Percentiles rank a stretch among this genome's conserved stretches.
Conservation (phyloP, 2,329 filamentous ascomycete species). For the Karstenula rhodostoma region DNA sequence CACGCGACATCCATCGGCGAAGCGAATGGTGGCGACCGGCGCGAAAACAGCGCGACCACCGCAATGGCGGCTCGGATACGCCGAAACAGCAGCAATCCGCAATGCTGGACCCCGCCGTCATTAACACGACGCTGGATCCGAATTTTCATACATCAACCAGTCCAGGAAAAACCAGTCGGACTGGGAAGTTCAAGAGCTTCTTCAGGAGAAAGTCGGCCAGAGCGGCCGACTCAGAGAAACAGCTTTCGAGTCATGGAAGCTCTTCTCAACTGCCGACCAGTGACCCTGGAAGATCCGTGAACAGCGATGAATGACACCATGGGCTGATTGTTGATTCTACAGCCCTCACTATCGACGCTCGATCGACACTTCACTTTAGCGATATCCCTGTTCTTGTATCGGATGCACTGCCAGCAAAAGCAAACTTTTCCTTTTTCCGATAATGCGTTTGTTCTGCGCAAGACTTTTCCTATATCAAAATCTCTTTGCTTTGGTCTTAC, state of each 20-base stretch:
- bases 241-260: conserved; percentile 45
- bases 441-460: conserved; percentile 18
- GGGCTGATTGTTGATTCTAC: conserved; percentile 16
- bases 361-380: conserved; percentile 24
- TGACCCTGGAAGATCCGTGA: conserved; percentile 44
- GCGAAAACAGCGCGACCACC: conserved; percentile 32
- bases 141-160: conserved; percentile 34
- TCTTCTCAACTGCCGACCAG: conserved; percentile 47
- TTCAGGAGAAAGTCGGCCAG: conserved; percentile 46
- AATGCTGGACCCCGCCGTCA: conserved; percentile 31
- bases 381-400: conserved; percentile 26
- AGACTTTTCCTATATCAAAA: conserved; percentile 22
- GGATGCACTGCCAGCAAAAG: conserved; percentile 30
- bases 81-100: conserved; percentile 36
- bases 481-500: conserved; percentile 26
- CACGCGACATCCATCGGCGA: conserved; percentile 38
- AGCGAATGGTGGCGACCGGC: conserved; percentile 47
- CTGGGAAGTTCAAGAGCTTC: conserved; percentile 46
- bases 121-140: conserved; percentile 33
- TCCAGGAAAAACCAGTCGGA: conserved; percentile 37
- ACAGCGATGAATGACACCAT: conserved; percentile 43
- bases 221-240: conserved; percentile 41
- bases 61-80: conserved; percentile 40
- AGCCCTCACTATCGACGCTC: conserved; percentile 1
- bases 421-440: conserved; percentile 21